Percentiles rank a stretch among this genome's conserved stretches.
Evolutionary conservation across 148 eudicot species (phyloP).

Genomic region (Vaccinium corymbosum): DNA sequence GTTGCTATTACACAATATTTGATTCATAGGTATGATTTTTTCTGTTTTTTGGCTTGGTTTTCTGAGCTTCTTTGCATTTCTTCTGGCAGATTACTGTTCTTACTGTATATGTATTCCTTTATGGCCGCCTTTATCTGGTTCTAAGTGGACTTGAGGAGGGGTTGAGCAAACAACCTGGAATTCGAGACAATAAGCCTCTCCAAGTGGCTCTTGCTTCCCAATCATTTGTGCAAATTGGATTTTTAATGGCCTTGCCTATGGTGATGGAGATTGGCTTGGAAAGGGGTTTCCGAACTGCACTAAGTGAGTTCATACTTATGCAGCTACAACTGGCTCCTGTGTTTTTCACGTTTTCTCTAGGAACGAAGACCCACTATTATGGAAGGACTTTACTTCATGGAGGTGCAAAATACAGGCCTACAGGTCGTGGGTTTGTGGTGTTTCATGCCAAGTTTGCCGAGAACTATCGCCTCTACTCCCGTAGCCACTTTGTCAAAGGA

Average conservation of each 20-base stretch:
- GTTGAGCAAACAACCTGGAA: conserved; percentile 44
- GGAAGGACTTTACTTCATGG: conserved; percentile 97
- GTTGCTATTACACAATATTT: background rate
- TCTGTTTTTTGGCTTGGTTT: background rate
- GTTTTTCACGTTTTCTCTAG: conserved; percentile 93
- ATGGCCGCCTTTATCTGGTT: conserved; percentile 91
- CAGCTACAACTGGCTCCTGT: conserved; percentile 89
- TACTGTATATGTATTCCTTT: conserved; percentile 88
- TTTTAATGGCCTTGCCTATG: conserved; percentile 98
- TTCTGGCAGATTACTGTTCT: conserved; percentile 81
- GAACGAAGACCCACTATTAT: conserved; percentile 94
- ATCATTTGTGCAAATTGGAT: conserved; percentile 94
- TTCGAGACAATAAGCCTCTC: conserved; percentile 64
- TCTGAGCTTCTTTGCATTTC: conserved; percentile 14
- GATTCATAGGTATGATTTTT: background rate
- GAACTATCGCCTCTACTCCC: conserved; percentile 94
- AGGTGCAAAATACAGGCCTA: conserved; percentile 90
- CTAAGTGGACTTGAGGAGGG: conserved; percentile 94
- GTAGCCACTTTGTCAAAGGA: conserved; percentile 98
- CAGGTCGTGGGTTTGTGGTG: conserved; percentile 98
- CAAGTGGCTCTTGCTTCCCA: conserved; percentile 97
- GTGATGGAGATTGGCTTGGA: conserved; percentile 96
- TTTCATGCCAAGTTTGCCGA: conserved; percentile 98
- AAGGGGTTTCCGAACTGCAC: conserved; percentile 85
- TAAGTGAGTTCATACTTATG: conserved; percentile 88